Base-by-base conservation (phyloP, 2,329 filamentous ascomycete genomes). In the Aspergillus ibericus region DNA sequence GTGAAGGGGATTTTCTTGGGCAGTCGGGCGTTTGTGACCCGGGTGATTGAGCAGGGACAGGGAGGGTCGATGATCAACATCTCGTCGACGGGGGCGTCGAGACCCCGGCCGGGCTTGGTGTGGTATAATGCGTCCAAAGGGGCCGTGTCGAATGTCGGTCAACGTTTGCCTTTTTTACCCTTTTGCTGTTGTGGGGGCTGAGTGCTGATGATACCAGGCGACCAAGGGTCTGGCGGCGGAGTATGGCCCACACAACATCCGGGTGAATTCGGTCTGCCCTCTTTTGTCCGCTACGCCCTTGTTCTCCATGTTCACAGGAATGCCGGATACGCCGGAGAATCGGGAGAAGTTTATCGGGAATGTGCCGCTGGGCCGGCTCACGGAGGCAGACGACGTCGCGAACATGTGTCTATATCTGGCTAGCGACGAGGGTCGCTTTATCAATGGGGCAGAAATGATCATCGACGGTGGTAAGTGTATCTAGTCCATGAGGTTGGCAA, bases 191-290 rank as follows among this genome's bases (percentile, higher is more conserved):
- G 2, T 25, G 25, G 12, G 16, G 18, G 13, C 22, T 20, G 16
- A 32, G 34, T 48, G 8, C 22, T 25, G 7, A 38, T 44, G 16
- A 53, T 15, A n/a, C n/a, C 55, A 83, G 76, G 85, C 84, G 9
- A 87, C 85, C 2, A 87, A 86, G 74, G 83, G 83, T 10, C 80
- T 93, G 63, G 90, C 89, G 0, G 86, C 88, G 1, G 89, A 92
- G 72, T 92, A 89, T 65, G 90, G 86, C 0, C 82, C 85, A 0
- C 83, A 89, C 55, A 82, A 90, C 64, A 90, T 93, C 63, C 83
- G 89, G 0, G 87, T 92, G 67, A 91, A 91, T 62, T 82, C 84
- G 1, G 85, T 92, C 13, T 89, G 86, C 48, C 89, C 88, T 0
- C 81, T 91, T 0, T 79, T 91, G 1, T 87, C 85, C 1, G 84